phyloP scores from a whole-genome alignment of 2,329 filamentous ascomycete genomes.

The Leptographium procerum region DNA sequence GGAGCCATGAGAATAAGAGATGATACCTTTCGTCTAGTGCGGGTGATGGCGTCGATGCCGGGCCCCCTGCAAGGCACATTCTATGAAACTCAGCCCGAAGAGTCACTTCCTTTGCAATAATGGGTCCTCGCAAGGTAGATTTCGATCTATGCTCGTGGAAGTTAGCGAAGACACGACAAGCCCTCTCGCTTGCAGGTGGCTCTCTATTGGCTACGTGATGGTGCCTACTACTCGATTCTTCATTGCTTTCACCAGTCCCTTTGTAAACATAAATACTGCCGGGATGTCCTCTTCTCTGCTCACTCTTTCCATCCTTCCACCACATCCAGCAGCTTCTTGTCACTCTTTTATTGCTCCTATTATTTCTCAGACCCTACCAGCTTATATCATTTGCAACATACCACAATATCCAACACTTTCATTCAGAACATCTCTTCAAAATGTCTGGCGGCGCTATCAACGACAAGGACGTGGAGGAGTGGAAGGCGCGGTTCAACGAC shows the following conservation, averaged over 20 bases:
- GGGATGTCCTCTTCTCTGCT: not conserved
- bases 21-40: not conserved
- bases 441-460: conserved; percentile 23
- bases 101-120: not conserved
- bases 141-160: not conserved
- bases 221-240: not conserved
- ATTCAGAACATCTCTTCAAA: not conserved
- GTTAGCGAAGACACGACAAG: too few species aligned
- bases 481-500: conserved; percentile 31
- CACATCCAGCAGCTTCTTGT: not conserved
- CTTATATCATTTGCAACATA: not conserved
- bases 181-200: not conserved
- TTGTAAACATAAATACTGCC: not conserved
- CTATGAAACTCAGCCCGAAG: not conserved
- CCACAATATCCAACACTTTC: not conserved
- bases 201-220: not conserved
- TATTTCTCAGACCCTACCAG: not conserved
- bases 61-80: not conserved
- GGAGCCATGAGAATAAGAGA: not conserved
- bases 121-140: not conserved
- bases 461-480: conserved; percentile 31
- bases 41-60: not conserved
- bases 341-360: not conserved
- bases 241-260: not conserved
- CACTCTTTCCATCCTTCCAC: not conserved